A percentile compares a stretch with the other conserved stretches of the same genome.
phyloP scores from a whole-genome alignment of 345 rosid species.

The Eucalyptus regnans region DNA sequence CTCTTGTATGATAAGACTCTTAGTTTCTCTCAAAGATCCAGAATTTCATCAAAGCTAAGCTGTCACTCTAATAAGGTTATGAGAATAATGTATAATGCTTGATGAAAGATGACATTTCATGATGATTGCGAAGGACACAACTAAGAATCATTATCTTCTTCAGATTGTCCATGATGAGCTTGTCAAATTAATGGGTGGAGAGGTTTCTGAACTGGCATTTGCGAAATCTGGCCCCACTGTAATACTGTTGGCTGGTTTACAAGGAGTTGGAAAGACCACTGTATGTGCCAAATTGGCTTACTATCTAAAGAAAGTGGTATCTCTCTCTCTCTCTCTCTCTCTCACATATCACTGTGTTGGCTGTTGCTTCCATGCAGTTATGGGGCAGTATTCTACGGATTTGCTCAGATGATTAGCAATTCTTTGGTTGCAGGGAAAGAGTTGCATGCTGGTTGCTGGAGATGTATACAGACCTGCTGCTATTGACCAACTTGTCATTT shows the following conservation, averaged over 20 bases:
- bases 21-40: neutral
- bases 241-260: slow-evolving; percentile 88
- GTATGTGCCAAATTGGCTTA: slow-evolving; percentile 87
- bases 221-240: slow-evolving; percentile 79
- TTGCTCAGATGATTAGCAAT: neutral
- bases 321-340: neutral
- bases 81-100: neutral
- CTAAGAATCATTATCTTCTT: neutral
- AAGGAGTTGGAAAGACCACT: slow-evolving; percentile 98
- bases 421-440: slow-evolving; percentile 52
- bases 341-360: neutral
- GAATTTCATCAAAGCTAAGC: neutral
- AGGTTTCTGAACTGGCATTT: slow-evolving; percentile 82
- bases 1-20: neutral
- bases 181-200: slow-evolving; percentile 97
- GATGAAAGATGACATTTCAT: neutral
- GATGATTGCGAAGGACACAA: neutral
- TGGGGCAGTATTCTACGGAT: neutral
- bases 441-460: slow-evolving; percentile 95
- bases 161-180: slow-evolving; percentile 87
- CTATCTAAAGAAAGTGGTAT: slow-evolving; percentile 90
- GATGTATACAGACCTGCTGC: slow-evolving; percentile 99
- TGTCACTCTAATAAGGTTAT: neutral
- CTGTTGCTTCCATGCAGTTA: neutral
- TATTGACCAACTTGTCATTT: slow-evolving; percentile 89